Conservation (phyloP, 2,329 filamentous ascomycete genomes). For the Aspergillus sojae region DNA sequence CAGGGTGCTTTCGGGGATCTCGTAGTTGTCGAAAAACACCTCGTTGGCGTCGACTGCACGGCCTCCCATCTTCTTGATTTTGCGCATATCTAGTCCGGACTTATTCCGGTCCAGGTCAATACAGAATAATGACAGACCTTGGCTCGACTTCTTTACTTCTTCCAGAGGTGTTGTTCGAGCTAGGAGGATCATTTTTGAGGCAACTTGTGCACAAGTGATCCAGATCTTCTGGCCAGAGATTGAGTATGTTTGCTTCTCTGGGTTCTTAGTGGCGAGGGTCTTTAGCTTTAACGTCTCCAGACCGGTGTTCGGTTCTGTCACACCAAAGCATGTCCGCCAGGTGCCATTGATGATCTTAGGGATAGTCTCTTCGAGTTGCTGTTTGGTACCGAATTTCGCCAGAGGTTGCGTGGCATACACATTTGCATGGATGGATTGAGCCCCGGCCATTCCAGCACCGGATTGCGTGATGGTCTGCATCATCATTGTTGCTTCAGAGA, state of each 20-base stretch:
- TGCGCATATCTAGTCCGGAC: slow-evolving; percentile 66
- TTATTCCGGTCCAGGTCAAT: slow-evolving; percentile 69
- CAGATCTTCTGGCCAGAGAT: slow-evolving; percentile 84
- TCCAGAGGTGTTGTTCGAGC: slow-evolving; percentile 73
- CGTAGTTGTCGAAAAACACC: slow-evolving; percentile 82
- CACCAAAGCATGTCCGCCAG: slow-evolving; percentile 76
- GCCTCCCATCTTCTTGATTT: slow-evolving; percentile 84
- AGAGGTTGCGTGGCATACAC: slow-evolving; percentile 67
- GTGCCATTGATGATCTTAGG: slow-evolving; percentile 72
- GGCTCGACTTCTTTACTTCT: slow-evolving; percentile 68
- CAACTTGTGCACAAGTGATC: slow-evolving; percentile 84
- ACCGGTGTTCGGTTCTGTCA: slow-evolving; percentile 81
- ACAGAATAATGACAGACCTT: slow-evolving; percentile 78
- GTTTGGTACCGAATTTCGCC: slow-evolving; percentile 69
- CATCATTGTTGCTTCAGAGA: slow-evolving; percentile 85
- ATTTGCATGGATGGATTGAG: slow-evolving; percentile 61
- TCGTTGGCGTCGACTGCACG: slow-evolving; percentile 82
- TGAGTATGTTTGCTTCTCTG: slow-evolving; percentile 61
- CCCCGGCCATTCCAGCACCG: slow-evolving; percentile 75
- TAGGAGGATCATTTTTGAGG: slow-evolving; percentile 79
- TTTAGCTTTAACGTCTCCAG: slow-evolving; percentile 74
- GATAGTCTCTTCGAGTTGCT: slow-evolving; percentile 66
- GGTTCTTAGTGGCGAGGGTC: slow-evolving; percentile 62
- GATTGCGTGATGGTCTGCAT: slow-evolving; percentile 76
- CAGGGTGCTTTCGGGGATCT: slow-evolving; percentile 63